Evolutionary conservation across 257 asterid genomes (phyloP).

Genomic region (Solanum pennellii): DNA sequence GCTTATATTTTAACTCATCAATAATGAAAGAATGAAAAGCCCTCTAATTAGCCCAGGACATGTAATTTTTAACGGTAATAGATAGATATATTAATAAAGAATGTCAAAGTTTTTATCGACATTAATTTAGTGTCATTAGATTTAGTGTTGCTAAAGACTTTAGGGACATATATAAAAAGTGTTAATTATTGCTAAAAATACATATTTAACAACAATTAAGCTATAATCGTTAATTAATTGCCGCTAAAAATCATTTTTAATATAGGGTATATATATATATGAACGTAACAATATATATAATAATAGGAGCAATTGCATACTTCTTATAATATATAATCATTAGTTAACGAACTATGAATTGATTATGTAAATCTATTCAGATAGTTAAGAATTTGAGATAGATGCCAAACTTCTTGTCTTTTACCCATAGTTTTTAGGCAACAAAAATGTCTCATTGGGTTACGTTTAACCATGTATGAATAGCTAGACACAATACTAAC

Average conservation of each 20-base stretch:
- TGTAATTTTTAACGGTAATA: too few species aligned
- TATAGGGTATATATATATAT: fast-evolving
- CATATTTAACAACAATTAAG: too few species aligned
- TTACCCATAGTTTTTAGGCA: neutral
- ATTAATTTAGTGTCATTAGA: too few species aligned
- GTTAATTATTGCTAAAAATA: too few species aligned
- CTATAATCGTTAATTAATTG: too few species aligned
- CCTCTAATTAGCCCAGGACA: neutral
- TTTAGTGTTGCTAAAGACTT: too few species aligned
- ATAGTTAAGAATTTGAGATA: neutral
- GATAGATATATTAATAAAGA: too few species aligned
- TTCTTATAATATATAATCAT: neutral
- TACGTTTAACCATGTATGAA: neutral
- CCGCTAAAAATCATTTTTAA: fast-evolving
- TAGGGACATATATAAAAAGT: too few species aligned
- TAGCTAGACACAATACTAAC: neutral
- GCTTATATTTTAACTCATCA: too few species aligned
- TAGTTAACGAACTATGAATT: neutral
- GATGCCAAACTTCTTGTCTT: neutral
- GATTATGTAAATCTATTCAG: neutral
- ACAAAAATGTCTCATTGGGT: neutral
- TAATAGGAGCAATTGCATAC: too few species aligned
- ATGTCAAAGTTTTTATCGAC: too few species aligned
- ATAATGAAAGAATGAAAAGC: neutral
- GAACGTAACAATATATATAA: neutral